These are phyloP conservation scores for Pneumocystis carinii DNA, from an alignment of 1,139 yeast species.

Conservation along the genomic window DNA sequence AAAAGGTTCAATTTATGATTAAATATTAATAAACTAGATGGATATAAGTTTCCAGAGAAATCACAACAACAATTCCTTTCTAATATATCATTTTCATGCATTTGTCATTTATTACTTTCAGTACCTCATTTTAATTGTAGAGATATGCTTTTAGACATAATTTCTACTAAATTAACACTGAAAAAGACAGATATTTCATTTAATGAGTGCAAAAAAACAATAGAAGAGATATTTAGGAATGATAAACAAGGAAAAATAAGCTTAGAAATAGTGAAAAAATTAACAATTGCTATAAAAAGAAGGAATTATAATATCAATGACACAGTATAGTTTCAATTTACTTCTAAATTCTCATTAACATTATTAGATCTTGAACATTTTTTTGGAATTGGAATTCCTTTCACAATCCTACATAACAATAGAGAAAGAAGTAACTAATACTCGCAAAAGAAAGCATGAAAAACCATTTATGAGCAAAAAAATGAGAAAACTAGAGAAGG, in stretches of 20 bases:
- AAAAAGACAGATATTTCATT: conserved; percentile 35
- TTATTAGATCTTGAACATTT: conserved; percentile 58
- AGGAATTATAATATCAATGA: conserved; percentile 75
- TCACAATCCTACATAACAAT: conserved; percentile 36
- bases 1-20: not conserved
- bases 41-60: conserved; percentile 23
- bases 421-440: conserved; percentile 56
- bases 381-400: conserved; percentile 44
- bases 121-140: conserved; percentile 72
- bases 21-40: conserved; percentile 6
- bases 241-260: conserved; percentile 75
- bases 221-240: conserved; percentile 49
- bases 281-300: conserved; percentile 56
- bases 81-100: conserved; percentile 51
- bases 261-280: conserved; percentile 49
- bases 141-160: conserved; percentile 49
- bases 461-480: conserved; percentile 31
- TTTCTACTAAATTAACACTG: conserved; percentile 49
- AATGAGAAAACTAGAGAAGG: conserved; percentile 55
- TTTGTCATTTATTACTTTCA: conserved; percentile 57
- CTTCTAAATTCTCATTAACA: conserved; percentile 30
- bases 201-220: conserved; percentile 43
- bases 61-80: conserved; percentile 34
- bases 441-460: conserved; percentile 78
- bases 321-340: conserved; percentile 30